These are phyloP conservation scores for Epichloe brachyelytri DNA, from an alignment of 2,329 filamentous ascomycete genomes.

Conservation along the genomic window DNA sequence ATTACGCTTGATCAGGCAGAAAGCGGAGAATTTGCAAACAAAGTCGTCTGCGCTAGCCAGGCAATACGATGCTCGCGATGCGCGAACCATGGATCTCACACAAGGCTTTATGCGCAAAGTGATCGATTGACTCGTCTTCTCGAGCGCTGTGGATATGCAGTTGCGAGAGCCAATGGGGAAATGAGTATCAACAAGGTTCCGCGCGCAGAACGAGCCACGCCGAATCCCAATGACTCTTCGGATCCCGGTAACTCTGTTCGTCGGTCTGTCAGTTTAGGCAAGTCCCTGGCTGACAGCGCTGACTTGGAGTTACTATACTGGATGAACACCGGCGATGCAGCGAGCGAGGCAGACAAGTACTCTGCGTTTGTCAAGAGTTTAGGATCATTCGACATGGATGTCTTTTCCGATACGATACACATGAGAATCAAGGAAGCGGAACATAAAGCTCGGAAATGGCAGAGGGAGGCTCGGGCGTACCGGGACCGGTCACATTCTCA, in stretches of 20 bases:
- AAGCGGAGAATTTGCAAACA: constrained; percentile 40
- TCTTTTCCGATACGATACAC: constrained; percentile 72
- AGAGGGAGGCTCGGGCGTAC: constrained; percentile 75
- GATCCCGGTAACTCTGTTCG: constrained; percentile 41
- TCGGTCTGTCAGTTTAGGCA: constrained; percentile 40
- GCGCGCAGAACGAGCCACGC: constrained; percentile 40
- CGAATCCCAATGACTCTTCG: constrained; percentile 45
- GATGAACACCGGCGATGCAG: constrained; percentile 56
- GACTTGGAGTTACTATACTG: constrained; percentile 71
- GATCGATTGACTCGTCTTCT: constrained; percentile 72
- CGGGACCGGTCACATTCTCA: constrained; percentile 72
- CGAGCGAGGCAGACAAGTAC: constrained; percentile 62
- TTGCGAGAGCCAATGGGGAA: constrained; percentile 57
- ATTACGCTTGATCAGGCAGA: constrained; percentile 54
- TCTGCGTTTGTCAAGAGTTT: constrained; percentile 60
- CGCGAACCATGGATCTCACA: constrained; percentile 69
- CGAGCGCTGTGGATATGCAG: constrained; percentile 73
- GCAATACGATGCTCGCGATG: constrained; percentile 56
- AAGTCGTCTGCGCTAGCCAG: constrained; percentile 37
- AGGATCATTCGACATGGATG: constrained; percentile 69
- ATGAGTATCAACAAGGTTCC: constrained; percentile 66
- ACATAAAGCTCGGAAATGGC: constrained; percentile 83
- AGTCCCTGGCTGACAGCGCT: constrained; percentile 43
- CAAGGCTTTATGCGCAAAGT: constrained; percentile 73
- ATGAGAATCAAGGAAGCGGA: constrained; percentile 91